Evolutionary conservation across 2,329 filamentous ascomycete species (phyloP).

Genomic region (Claviceps fusiformis): DNA sequence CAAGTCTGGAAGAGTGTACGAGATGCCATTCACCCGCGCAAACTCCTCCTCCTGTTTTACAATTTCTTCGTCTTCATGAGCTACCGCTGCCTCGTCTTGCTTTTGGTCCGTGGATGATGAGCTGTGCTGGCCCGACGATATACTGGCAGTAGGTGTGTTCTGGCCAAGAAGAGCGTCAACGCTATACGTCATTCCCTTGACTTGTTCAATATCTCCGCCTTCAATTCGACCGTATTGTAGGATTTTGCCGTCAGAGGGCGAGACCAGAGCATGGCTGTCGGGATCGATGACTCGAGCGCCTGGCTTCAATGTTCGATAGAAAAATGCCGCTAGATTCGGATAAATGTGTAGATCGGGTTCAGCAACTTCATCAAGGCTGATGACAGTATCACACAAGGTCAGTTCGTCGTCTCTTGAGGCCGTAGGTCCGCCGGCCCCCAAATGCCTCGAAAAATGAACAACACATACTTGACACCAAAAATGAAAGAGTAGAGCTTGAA

Average conservation of each 20-base stretch:
- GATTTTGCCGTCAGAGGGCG: constrained; percentile 79
- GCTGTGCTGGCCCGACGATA: constrained; percentile 18
- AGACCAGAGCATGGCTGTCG: constrained; percentile 65
- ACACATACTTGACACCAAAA: constrained; percentile 65
- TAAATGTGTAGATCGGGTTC: constrained; percentile 82
- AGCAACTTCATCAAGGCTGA: constrained; percentile 66
- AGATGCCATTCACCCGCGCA: constrained; percentile 84
- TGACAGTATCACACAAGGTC: constrained; percentile 5
- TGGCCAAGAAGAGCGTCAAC: constrained; percentile 82
- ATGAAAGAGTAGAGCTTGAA: constrained; percentile 85
- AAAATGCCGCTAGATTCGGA: constrained; percentile 90
- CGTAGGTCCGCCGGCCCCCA: constrained; percentile 8
- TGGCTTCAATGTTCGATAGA: constrained; percentile 88
- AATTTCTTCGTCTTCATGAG: constrained; percentile 44
- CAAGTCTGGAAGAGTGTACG: constrained; percentile 80
- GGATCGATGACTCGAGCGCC: constrained; percentile 75
- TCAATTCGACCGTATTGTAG: constrained; percentile 88
- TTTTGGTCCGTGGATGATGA: constrained; percentile 11
- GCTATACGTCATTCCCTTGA: constrained; percentile 97
- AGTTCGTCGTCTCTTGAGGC: constrained; percentile 5
- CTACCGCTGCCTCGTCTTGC: constrained; percentile 9
- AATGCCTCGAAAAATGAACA: constrained; percentile 5
- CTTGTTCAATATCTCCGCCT: constrained; percentile 90
- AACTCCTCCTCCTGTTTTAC: constrained; percentile 83
- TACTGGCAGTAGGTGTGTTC: constrained; percentile 40